Evolutionary conservation across 2,329 filamentous ascomycete species (phyloP).

Genomic region (Hypoxylon sp.): DNA sequence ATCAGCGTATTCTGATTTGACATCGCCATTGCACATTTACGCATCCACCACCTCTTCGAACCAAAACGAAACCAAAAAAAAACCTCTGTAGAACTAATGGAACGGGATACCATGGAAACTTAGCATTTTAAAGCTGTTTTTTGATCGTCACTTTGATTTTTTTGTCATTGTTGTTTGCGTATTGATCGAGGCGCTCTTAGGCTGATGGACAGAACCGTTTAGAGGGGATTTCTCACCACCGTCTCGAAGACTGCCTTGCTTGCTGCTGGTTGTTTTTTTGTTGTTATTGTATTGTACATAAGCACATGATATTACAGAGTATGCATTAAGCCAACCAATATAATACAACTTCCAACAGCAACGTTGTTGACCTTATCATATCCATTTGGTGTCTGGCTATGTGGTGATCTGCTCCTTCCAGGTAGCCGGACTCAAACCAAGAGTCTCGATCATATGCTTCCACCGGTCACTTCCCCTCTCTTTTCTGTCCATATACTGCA

Average conservation of each 20-base stretch:
- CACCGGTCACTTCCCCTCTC: conserved; percentile 92
- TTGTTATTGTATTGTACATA: conserved; percentile 50
- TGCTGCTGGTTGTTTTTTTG: conserved; percentile 13
- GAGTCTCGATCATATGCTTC: conserved; percentile 82
- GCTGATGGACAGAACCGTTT: conserved; percentile 32
- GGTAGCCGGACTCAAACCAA: conserved; percentile 86
- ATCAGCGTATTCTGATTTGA: conserved; percentile 92
- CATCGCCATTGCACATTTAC: conserved; percentile 24
- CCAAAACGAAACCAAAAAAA: no score
- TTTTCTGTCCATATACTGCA: conserved; percentile 86
- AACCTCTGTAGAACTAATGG: conserved; percentile 59
- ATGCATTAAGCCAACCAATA: conserved; percentile 36
- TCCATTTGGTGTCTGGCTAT: no score
- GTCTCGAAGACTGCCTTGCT: conserved; percentile 16
- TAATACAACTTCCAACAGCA: conserved; percentile 35
- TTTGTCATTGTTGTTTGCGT: conserved; percentile 3
- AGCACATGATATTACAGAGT: conserved; percentile 45
- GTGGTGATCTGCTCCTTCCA: conserved; percentile 90
- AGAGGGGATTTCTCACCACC: conserved; percentile 29
- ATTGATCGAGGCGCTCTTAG: conserved; percentile 31
- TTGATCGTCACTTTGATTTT: conserved; percentile 22
- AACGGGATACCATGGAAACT: conserved; percentile 46
- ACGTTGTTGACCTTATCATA: no score
- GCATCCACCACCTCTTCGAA: conserved; percentile 30
- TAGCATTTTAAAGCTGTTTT: conserved; percentile 28